Evolutionary conservation across 139 green algal species (phyloP), one percentile per base, ranked within the genome.

Genomic region (Asterochloris erici): DNA sequence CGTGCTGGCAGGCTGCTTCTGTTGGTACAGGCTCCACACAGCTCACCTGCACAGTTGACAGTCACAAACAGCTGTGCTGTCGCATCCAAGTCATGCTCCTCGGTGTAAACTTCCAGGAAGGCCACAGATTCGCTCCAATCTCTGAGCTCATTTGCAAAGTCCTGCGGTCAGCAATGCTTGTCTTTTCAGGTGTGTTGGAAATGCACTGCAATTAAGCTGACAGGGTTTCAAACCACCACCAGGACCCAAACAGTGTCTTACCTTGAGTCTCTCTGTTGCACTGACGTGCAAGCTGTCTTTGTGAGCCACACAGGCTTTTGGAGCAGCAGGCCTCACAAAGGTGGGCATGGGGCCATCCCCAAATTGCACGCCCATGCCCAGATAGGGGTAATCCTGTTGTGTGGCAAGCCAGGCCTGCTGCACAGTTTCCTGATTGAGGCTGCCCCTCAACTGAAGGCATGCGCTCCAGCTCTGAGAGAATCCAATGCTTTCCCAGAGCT

Each of bases 401-500:
- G 78, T 14, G 0, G n/a, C 12, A 27, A 11, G 24, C n/a, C 62
- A 71, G 24, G 64, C 64, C 10, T 81, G 13, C 11, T 54, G 24
- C 1, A 85, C 13, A 24, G 29, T 29, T 24, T 78, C 38, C 23
- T 9, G 21, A 13, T 12, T 81, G 47, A 85, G 19, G 14, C 27
- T 69, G 11, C 82, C 82, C 16, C 81, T 16, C 12, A 85, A 75
- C 74, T 85, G 74, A 24, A 85, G 63, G 24, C 62, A 79, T 16
- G 71, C 14, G n/a, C 38, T 78, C 10, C 81, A 27, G 38, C 68
- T 75, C 64, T 82, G 81, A 23, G 16, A 64, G 38, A 63, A 78
- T 24, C 82, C 79, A 24, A 85, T 62, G 74, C 81, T 74, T 38
- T 85, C 82, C 82, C 82, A 85, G 16, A 78, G 29, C 14, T 63